A percentile compares a stretch with the other conserved stretches of the same genome.
phyloP scores from a whole-genome alignment of 169 alveolate species.

The Eimeria sp. region DNA sequence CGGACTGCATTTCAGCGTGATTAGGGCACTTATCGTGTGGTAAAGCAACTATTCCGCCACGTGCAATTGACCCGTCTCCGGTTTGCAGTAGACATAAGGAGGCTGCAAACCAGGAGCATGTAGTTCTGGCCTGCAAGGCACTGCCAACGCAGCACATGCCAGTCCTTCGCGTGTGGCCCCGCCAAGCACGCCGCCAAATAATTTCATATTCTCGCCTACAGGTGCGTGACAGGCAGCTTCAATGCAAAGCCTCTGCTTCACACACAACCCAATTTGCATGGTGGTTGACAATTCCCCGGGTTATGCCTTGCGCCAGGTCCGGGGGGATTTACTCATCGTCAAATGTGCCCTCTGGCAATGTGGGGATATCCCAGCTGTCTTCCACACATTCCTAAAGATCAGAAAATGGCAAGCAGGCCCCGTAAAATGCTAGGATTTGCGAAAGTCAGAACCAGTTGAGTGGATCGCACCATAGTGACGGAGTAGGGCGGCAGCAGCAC shows the following conservation, averaged over 20 bases:
- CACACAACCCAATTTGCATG: background rate
- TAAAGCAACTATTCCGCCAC: background rate
- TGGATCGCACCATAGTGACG: background rate
- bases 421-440: background rate
- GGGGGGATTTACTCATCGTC: constrained; percentile 18
- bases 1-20: no score
- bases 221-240: background rate
- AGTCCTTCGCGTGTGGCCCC: background rate
- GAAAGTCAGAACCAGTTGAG: background rate
- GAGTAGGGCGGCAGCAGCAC: background rate
- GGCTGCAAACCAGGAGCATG: no score
- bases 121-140: background rate
- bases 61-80: background rate
- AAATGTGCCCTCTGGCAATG: constrained; percentile 69
- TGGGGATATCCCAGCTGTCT: constrained; percentile 75
- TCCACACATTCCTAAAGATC: constrained; percentile 65
- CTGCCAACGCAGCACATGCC: background rate
- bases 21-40: no score
- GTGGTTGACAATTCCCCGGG: background rate
- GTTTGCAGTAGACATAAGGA: background rate
- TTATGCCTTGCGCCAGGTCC: background rate
- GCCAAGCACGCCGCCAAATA: background rate
- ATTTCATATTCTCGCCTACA: background rate
- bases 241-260: background rate
- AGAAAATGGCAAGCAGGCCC: background rate